Conservation (phyloP, 2,329 filamentous ascomycete genomes). For the Ilyonectria mors-panacis region DNA sequence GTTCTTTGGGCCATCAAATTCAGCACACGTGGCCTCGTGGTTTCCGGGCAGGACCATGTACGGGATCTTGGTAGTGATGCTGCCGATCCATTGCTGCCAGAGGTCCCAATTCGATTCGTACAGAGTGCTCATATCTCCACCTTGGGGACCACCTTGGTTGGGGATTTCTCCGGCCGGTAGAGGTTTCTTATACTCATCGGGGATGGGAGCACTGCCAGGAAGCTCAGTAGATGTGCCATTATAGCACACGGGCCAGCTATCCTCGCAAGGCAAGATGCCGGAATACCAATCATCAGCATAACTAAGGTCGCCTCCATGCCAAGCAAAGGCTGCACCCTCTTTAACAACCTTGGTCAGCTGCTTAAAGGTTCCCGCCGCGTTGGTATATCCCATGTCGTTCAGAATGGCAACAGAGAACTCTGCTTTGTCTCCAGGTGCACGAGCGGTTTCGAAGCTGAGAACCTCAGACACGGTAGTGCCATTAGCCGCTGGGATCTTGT, state of each 20-base stretch:
- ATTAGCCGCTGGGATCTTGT: too few species aligned
- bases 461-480: slow-evolving; percentile 52
- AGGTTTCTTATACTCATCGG: slow-evolving; percentile 59
- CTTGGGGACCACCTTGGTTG: slow-evolving; percentile 61
- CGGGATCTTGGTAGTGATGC: slow-evolving; percentile 51
- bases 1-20: too few species aligned
- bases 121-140: slow-evolving; percentile 64
- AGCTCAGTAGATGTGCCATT: too few species aligned
- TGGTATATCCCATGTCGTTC: slow-evolving; percentile 70
- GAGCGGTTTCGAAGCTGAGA: slow-evolving; percentile 63
- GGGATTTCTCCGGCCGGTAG: slow-evolving; percentile 61
- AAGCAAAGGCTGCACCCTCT: too few species aligned
- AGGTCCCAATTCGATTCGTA: slow-evolving; percentile 68
- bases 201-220: slow-evolving; percentile 7
- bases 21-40: too few species aligned
- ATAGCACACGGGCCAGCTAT: too few species aligned
- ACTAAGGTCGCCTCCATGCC: too few species aligned
- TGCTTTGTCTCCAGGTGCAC: slow-evolving; percentile 57
- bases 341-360: too few species aligned
- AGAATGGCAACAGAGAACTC: slow-evolving; percentile 63
- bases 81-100: slow-evolving; percentile 65
- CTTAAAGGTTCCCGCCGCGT: slow-evolving; percentile 63
- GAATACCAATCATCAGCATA: too few species aligned
- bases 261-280: too few species aligned
- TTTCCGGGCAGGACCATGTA: too few species aligned